A percentile compares a stretch with the other conserved stretches of the same genome.
Conservation (phyloP, 75 land plant genomes). For the Selaginella moellendorffii region DNA sequence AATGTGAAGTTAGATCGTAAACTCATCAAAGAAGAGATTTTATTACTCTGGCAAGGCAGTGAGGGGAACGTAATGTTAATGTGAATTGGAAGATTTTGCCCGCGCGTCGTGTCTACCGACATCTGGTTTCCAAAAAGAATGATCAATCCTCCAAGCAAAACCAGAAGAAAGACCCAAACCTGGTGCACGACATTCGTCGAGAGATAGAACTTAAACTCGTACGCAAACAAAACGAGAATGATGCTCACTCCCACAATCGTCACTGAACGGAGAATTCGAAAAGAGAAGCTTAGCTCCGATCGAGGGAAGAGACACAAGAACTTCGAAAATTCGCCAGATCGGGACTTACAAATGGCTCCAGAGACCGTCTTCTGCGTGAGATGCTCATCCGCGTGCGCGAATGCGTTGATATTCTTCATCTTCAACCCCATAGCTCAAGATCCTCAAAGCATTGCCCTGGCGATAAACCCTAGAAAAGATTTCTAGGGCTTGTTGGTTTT, state of each 20-base stretch:
- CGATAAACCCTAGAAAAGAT: background rate
- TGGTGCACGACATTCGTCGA: slow-evolving; percentile 64
- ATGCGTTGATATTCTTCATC: slow-evolving; percentile 59
- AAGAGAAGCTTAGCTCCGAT: too few relatives aligned
- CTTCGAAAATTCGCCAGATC: too few relatives aligned
- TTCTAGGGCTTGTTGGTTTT: too few relatives aligned
- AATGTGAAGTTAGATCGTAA: too few relatives aligned
- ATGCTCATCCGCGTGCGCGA: slow-evolving; percentile 91
- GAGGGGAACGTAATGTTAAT: slow-evolving; percentile 94
- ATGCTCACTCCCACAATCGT: slow-evolving; percentile 59
- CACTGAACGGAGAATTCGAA: slow-evolving; percentile 37
- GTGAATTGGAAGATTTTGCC: slow-evolving; percentile 92
- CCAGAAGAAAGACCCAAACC: slow-evolving; percentile 36
- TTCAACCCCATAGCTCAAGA: slow-evolving; percentile 32
- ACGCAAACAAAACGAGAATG: slow-evolving; percentile 66
- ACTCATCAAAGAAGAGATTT: too few relatives aligned
- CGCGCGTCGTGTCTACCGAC: slow-evolving; percentile 88
- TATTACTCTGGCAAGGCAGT: slow-evolving; percentile 76
- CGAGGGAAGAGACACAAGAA: too few relatives aligned
- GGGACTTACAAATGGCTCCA: slow-evolving; percentile 58
- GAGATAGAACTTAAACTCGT: slow-evolving; percentile 76
- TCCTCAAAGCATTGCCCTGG: background rate
- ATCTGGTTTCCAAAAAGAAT: slow-evolving; percentile 94
- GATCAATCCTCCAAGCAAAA: slow-evolving; percentile 41
- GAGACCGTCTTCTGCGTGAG: slow-evolving; percentile 68